A percentile compares a stretch with the other conserved stretches of the same genome.
Evolutionary conservation across 495 filamentous ascomycete genomes (phyloP).

Genomic region (Opeltia flavorubescens): DNA sequence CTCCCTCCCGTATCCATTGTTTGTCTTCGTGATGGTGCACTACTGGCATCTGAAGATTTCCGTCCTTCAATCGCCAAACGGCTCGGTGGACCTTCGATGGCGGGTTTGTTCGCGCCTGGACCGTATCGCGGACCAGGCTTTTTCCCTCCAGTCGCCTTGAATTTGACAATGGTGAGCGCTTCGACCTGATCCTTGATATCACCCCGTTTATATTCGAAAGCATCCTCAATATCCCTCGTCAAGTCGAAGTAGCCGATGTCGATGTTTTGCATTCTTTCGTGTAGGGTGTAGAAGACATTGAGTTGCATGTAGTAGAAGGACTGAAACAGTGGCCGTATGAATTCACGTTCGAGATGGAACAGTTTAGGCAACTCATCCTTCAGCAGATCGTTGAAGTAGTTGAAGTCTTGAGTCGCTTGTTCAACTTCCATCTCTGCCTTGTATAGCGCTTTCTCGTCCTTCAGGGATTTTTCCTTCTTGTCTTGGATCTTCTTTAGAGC

Average conservation of each 20-base stretch:
- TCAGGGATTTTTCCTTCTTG: constrained; percentile 90
- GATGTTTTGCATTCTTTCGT: constrained; percentile 92
- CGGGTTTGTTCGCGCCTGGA: constrained; percentile 30
- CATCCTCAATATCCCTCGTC: constrained; percentile 74
- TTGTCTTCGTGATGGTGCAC: constrained; percentile 21
- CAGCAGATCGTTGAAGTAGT: constrained; percentile 91
- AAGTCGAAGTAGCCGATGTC: constrained; percentile 97
- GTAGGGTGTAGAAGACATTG: constrained; percentile 97
- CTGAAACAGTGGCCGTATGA: constrained; percentile 94
- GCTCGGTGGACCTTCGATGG: constrained; percentile 22
- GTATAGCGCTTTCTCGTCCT: constrained; percentile 95
- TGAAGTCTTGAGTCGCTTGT: constrained; percentile 84
- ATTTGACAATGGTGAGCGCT: constrained; percentile 63
- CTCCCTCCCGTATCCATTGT: constrained; percentile 40
- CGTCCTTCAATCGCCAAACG: constrained; percentile 19
- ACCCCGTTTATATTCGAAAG: constrained; percentile 76
- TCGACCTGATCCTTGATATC: constrained; percentile 74
- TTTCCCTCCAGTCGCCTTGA: constrained; percentile 64
- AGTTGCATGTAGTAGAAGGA: constrained; percentile 99
- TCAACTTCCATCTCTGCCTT: constrained; percentile 90
- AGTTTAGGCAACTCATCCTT: constrained; percentile 92
- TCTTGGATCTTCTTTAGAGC: constrained; percentile 88
- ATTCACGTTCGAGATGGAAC: constrained; percentile 85
- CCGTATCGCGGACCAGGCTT: constrained; percentile 35
- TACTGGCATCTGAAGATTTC: constrained; percentile 10